These are phyloP conservation scores for Arthrobotrys conoides DNA, from an alignment of 2,329 filamentous ascomycete genomes.

Conservation along the genomic window DNA sequence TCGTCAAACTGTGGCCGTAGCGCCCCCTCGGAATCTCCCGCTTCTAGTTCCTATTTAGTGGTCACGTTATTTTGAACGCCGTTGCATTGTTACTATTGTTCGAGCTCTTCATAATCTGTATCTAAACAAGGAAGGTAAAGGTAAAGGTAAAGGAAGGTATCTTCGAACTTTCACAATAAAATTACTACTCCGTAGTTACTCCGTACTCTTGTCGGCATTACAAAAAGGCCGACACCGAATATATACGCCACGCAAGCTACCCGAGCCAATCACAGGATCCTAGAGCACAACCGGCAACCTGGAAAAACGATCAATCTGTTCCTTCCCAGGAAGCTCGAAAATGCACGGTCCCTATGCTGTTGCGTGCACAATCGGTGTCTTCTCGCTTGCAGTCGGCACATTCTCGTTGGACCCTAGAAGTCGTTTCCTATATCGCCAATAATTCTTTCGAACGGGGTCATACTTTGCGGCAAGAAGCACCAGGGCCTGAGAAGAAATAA, in stretches of 20 bases:
- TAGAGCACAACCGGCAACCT: neutral
- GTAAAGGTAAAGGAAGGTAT: conserved; percentile 7
- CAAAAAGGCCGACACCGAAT: neutral
- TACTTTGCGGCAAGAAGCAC: conserved; percentile 84
- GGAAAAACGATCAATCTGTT: conserved; percentile 1
- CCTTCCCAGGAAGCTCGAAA: neutral
- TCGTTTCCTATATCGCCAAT: conserved; percentile 85
- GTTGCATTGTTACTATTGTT: too few relatives aligned
- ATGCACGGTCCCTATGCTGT: conserved; percentile 29
- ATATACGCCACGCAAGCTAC: neutral
- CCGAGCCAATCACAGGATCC: neutral
- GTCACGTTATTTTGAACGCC: conserved; percentile 10
- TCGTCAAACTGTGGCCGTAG: conserved; percentile 11
- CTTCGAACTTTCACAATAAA: neutral
- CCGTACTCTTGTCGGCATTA: neutral
- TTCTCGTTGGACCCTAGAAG: conserved; percentile 66
- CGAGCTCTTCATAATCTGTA: conserved; percentile 15
- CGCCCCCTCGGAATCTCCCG: conserved; percentile 25
- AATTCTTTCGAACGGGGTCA: conserved; percentile 90
- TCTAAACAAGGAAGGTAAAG: conserved; percentile 23
- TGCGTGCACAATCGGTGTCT: conserved; percentile 30
- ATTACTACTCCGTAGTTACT: too few relatives aligned
- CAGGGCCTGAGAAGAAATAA: conserved; percentile 70
- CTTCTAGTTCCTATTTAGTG: neutral
- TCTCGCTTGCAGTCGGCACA: conserved; percentile 17